A percentile compares a stretch with the other conserved stretches of the same genome.
These are phyloP conservation scores for Metarhizium sp. DNA, from an alignment of 2,329 filamentous ascomycete species.

Conservation along the genomic window DNA sequence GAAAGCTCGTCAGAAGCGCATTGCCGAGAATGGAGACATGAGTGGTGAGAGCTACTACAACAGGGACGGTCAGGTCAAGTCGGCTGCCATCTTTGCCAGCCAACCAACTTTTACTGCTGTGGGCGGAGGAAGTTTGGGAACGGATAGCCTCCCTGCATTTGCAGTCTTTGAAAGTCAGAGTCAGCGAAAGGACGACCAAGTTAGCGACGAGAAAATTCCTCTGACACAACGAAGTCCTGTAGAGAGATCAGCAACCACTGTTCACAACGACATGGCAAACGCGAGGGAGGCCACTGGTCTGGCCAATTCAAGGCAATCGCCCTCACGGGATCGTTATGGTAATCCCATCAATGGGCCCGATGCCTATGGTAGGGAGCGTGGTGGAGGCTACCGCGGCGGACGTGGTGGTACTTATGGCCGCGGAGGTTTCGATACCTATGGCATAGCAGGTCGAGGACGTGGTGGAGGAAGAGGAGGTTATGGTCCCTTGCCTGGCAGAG, in stretches of 20 bases:
- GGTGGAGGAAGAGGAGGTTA: slow-evolving; percentile 33
- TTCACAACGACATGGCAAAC: slow-evolving; percentile 28
- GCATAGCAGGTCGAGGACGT: slow-evolving; percentile 29
- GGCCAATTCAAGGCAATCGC: slow-evolving; percentile 27
- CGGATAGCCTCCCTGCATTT: slow-evolving; percentile 43
- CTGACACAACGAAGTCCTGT: slow-evolving; percentile 57
- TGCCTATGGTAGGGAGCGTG: slow-evolving; percentile 10
- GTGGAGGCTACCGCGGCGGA: slow-evolving; percentile 35
- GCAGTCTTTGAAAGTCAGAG: slow-evolving; percentile 61
- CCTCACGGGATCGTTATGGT: slow-evolving; percentile 54
- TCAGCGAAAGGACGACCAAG: slow-evolving; percentile 50
- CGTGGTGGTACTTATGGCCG: slow-evolving; percentile 40
- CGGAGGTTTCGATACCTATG: slow-evolving; percentile 39
- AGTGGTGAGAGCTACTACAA: slow-evolving; percentile 89
- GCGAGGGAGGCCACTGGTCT: slow-evolving; percentile 23
- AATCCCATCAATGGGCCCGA: slow-evolving; percentile 39
- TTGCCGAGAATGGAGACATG: slow-evolving; percentile 94
- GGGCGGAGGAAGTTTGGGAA: slow-evolving; percentile 43
- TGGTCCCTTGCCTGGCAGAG: slow-evolving; percentile 27
- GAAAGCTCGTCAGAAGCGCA: slow-evolving; percentile 86
- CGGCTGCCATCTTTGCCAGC: slow-evolving; percentile 29
- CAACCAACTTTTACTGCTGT: slow-evolving; percentile 52
- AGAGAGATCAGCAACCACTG: slow-evolving; percentile 40
- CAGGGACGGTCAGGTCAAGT: slow-evolving; percentile 49
- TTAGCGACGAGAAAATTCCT: slow-evolving; percentile 62